These are phyloP conservation scores for Tetracladium marchalianum DNA, from an alignment of 495 filamentous ascomycete species.

Conservation along the genomic window DNA sequence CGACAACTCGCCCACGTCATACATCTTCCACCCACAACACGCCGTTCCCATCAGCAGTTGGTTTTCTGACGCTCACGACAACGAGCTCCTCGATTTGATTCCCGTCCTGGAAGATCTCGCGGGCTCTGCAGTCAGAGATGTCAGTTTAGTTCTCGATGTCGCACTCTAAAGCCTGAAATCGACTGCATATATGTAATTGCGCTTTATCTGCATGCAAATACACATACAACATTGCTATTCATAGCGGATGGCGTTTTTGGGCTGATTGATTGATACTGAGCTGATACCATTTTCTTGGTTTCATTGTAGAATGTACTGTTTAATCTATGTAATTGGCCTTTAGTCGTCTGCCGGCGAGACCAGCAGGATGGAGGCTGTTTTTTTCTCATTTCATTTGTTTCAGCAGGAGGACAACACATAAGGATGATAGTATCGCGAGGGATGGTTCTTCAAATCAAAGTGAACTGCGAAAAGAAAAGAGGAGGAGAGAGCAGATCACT, in stretches of 20 bases:
- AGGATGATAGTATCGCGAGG: no score
- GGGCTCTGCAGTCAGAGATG: conserved; percentile 76
- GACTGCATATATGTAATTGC: conserved; percentile 3
- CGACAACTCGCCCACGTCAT: conserved; percentile 97
- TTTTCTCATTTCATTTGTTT: conserved; percentile 11
- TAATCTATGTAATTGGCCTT: conserved; percentile 24
- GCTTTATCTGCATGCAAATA: conserved; percentile 17
- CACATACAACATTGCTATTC: conserved; percentile 24
- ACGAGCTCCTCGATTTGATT: conserved; percentile 95
- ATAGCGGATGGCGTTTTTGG: conserved; percentile 40
- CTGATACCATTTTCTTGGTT: conserved; percentile 23
- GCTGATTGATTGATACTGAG: conserved; percentile 1
- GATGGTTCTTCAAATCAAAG: no score
- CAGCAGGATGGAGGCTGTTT: conserved; percentile 5
- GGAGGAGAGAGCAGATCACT: no score
- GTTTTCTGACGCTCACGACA: conserved; percentile 99
- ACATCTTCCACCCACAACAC: conserved; percentile 99
- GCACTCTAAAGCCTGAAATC: conserved; percentile 50
- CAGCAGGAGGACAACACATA: conserved; percentile 9
- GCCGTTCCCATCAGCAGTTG: conserved; percentile 99
- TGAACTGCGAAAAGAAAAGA: no score
- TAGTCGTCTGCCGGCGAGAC: conserved; percentile 2
- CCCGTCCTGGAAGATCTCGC: conserved; percentile 97
- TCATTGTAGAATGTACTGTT: conserved; percentile 24
- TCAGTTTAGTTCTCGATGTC: conserved; percentile 96